These are phyloP conservation scores for Corylus heterophylla DNA, from an alignment of 306 rosid species.

Conservation along the genomic window DNA sequence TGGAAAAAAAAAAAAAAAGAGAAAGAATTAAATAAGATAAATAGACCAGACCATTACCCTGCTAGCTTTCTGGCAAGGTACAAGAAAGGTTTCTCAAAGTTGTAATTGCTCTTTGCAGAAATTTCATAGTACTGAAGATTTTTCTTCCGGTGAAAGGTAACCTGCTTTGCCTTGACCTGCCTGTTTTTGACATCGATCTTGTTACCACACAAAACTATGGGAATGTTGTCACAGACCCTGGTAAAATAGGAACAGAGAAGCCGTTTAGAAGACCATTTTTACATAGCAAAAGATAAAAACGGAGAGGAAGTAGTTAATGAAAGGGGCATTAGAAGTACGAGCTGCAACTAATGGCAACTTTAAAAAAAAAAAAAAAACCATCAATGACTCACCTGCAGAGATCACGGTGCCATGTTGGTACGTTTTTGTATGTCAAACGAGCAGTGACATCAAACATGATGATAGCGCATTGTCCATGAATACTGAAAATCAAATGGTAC, in stretches of 20 bases:
- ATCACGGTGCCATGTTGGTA: constrained; percentile 37
- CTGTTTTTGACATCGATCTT: constrained; percentile 40
- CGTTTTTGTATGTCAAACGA: constrained; percentile 39
- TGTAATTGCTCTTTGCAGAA: constrained; percentile 45
- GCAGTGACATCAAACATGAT: constrained; percentile 44
- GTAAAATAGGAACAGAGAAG: neutral
- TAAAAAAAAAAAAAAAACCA: neutral
- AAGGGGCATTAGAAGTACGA: neutral
- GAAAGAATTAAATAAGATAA: neutral
- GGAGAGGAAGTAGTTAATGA: no score
- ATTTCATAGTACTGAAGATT: constrained; percentile 41
- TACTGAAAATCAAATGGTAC: constrained; percentile 16
- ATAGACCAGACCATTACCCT: constrained; percentile 17
- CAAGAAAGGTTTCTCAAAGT: constrained; percentile 44
- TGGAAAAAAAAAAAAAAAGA: neutral
- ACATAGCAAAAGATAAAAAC: neutral
- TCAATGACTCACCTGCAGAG: constrained; percentile 27
- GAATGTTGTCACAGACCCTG: constrained; percentile 44
- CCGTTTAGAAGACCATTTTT: neutral
- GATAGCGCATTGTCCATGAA: constrained; percentile 40
- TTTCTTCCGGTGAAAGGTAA: constrained; percentile 41
- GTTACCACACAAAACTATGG: constrained; percentile 38
- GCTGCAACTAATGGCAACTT: neutral
- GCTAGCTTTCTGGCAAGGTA: constrained; percentile 45
- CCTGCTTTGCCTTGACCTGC: constrained; percentile 42